Conservation (phyloP, 768 basidiomycete genomes). For the Tremella mesenterica region DNA sequence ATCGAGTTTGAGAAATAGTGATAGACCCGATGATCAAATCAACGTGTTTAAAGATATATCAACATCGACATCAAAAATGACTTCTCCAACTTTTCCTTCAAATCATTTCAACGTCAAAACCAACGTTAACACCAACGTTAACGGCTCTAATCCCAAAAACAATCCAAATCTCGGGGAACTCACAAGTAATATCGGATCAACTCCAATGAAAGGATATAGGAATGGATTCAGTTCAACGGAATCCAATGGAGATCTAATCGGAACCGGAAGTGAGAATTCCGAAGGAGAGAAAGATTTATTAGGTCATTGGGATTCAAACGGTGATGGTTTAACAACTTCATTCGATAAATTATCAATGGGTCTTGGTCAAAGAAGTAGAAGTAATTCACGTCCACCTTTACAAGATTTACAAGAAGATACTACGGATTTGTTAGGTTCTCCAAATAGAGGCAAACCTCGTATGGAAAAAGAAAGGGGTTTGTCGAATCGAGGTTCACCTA, state of each 20-base stretch:
- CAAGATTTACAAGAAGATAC: slow-evolving; percentile 1
- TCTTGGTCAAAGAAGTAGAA: slow-evolving; percentile 9
- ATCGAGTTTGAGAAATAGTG: background rate
- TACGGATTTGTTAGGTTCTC: no score
- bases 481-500: no score
- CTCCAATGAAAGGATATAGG: background rate
- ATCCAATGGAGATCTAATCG: no score
- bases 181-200: no score
- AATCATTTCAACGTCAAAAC: background rate
- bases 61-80: no score
- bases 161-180: no score
- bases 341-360: background rate
- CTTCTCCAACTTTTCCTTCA: no score
- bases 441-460: no score
- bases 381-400: slow-evolving; percentile 16
- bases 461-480: no score
- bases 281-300: slow-evolving; percentile 17
- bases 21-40: no score
- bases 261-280: no score
- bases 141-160: background rate
- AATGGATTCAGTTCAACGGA: background rate
- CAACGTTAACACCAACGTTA: slow-evolving; percentile 5
- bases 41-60: no score
- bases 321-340: slow-evolving; percentile 13
- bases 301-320: slow-evolving; percentile 23